These are phyloP conservation scores for Globisporangium echinulatum DNA, from an alignment of 352 stramenopile species.

Conservation along the genomic window DNA sequence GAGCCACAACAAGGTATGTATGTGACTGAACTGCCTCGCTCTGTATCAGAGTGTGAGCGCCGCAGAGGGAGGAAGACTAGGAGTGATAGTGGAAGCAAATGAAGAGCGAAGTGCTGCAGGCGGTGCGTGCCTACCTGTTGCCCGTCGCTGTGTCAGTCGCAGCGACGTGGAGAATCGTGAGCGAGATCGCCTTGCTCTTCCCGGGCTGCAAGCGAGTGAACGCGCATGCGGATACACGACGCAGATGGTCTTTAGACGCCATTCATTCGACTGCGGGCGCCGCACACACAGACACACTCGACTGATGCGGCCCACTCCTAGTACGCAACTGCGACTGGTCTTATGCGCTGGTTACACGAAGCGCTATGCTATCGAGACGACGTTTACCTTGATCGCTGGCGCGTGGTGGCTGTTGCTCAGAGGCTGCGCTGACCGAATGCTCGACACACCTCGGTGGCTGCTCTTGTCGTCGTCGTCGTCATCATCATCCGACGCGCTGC, in stretches of 20 bases:
- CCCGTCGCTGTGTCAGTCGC: constrained; percentile 18
- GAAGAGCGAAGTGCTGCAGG: not conserved
- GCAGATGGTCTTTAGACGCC: too few species aligned
- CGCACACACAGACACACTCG: not conserved
- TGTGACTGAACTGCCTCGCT: too few species aligned
- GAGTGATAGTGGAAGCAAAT: not conserved
- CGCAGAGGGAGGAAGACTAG: not conserved
- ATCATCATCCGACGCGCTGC: constrained; percentile 27
- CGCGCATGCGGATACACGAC: not conserved
- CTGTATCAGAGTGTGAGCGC: too few species aligned
- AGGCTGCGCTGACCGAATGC: constrained; percentile 19
- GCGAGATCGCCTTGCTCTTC: constrained; percentile 9
- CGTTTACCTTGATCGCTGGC: constrained; percentile 27
- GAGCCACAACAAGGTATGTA: too few species aligned
- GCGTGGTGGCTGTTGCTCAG: constrained; percentile 19
- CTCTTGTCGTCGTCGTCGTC: constrained; percentile 2
- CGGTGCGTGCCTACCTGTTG: constrained; percentile 18
- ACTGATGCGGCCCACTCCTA: too few species aligned
- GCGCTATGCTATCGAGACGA: constrained; percentile 14
- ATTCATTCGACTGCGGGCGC: too few species aligned
- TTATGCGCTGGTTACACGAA: too few species aligned
- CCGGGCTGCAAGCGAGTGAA: not conserved
- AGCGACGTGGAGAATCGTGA: constrained; percentile 31
- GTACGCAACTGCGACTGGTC: not conserved
- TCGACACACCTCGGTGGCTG: constrained; percentile 3